A percentile compares a stretch with the other conserved stretches of the same genome.
Conservation (phyloP, 177 flowering plant genomes). For the Vitis hybrid region DNA sequence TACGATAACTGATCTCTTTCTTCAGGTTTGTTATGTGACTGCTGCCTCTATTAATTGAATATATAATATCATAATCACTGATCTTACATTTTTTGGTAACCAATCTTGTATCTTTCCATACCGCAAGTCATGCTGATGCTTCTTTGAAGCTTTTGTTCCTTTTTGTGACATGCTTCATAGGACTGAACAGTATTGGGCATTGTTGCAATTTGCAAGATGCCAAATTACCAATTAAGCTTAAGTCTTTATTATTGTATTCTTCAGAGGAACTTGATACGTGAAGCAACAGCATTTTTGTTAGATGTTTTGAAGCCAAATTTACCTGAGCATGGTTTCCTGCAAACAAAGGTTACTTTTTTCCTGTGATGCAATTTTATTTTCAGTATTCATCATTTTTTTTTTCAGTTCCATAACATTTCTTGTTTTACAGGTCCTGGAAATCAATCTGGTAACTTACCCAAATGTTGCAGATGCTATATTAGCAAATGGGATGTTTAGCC, state of each 20-base stretch:
- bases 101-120: neutral
- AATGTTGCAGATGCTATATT: conserved; percentile 99
- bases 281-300: conserved; percentile 94
- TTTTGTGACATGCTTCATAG: neutral
- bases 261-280: conserved; percentile 97
- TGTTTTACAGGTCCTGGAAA: conserved; percentile 77
- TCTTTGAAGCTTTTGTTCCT: neutral
- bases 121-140: neutral
- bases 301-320: conserved; percentile 97
- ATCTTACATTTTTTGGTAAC: neutral
- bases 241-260: conserved; percentile 5
- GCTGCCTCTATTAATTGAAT: neutral
- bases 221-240: too few relatives aligned
- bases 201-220: neutral
- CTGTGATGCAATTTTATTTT: neutral
- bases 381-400: neutral
- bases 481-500: conserved; percentile 99
- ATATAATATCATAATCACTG: neutral
- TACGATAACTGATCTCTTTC: conserved; percentile 98
- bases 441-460: conserved; percentile 95
- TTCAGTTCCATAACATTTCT: conserved; percentile 3
- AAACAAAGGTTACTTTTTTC: conserved; percentile 67
- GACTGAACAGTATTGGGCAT: neutral
- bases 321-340: conserved; percentile 88
- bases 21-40: conserved; percentile 64